Percentiles rank a stretch among this genome's conserved stretches.
phyloP scores from a whole-genome alignment of 2,329 filamentous ascomycete genomes.

The Aaosphaeria pasadenensis region DNA sequence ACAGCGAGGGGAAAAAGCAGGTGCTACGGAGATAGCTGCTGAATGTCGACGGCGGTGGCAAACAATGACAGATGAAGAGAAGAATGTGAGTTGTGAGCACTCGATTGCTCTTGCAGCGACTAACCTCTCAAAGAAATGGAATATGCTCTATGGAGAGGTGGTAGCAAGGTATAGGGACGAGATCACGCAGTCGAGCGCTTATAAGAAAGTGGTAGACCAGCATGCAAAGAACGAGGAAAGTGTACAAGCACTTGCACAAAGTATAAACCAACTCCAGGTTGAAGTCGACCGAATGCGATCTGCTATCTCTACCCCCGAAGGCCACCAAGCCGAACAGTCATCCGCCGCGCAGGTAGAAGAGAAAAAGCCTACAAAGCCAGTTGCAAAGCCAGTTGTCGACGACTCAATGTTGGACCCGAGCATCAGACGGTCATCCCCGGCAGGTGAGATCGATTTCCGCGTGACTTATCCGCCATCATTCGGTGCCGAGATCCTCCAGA shows the following conservation, averaged over 20 bases:
- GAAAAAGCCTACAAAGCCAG: slow-evolving; percentile 16
- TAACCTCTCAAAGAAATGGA: slow-evolving; percentile 31
- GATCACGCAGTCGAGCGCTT: slow-evolving; percentile 32
- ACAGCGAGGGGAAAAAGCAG: slow-evolving; percentile 35
- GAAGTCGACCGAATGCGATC: slow-evolving; percentile 38
- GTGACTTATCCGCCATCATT: slow-evolving; percentile 49
- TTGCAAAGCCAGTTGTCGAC: slow-evolving; percentile 19
- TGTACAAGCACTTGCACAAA: slow-evolving; percentile 38
- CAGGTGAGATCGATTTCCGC: slow-evolving; percentile 47
- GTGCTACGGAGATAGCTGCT: slow-evolving; percentile 40
- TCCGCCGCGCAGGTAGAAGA: slow-evolving; percentile 12
- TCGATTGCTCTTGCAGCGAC: neutral
- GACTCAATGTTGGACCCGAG: slow-evolving; percentile 32
- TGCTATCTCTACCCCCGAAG: slow-evolving; percentile 22
- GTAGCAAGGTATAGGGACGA: slow-evolving; percentile 39
- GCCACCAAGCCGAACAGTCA: slow-evolving; percentile 9
- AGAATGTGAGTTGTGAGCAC: slow-evolving; percentile 22
- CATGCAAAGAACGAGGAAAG: slow-evolving; percentile 38
- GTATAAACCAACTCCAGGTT: slow-evolving; percentile 39
- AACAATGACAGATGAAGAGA: slow-evolving; percentile 37
- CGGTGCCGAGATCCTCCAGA: slow-evolving; percentile 48
- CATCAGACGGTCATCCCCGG: slow-evolving; percentile 36
- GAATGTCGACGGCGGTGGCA: slow-evolving; percentile 40
- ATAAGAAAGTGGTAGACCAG: slow-evolving; percentile 35
- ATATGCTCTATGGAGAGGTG: slow-evolving; percentile 38